Evolutionary conservation across 192 early-diverging fungal genomes (phyloP).

Genomic region (Obelidium mucronatum): DNA sequence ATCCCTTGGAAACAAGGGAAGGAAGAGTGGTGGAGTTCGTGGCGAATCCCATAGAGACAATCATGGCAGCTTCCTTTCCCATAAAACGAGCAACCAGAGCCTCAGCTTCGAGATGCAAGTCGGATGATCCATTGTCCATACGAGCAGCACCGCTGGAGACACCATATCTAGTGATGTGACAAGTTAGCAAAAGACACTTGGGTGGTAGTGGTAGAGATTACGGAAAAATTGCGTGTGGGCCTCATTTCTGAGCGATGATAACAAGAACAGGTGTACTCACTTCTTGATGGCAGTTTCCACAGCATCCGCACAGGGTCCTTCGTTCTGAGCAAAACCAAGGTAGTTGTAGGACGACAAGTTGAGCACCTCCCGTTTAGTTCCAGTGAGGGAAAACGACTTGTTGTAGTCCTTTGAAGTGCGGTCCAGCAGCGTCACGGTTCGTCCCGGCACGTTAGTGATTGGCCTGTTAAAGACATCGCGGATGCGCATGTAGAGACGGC

Average conservation of each 20-base stretch:
- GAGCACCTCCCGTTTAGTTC: conserved; percentile 77
- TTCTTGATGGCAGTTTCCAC: conserved; percentile 80
- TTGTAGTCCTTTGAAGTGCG: conserved; percentile 87
- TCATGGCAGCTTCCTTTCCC: conserved; percentile 84
- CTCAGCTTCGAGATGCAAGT: conserved; percentile 82
- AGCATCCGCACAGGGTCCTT: conserved; percentile 93
- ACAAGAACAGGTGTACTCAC: conserved; percentile 21
- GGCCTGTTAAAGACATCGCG: conserved; percentile 95
- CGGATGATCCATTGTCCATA: conserved; percentile 73
- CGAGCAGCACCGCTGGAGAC: conserved; percentile 71
- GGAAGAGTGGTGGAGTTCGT: conserved; percentile 96
- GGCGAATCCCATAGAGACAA: conserved; percentile 96
- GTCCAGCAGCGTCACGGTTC: conserved; percentile 85
- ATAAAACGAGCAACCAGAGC: conserved; percentile 88
- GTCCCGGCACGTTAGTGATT: conserved; percentile 90
- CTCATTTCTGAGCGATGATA: not conserved
- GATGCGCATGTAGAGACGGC: conserved; percentile 87
- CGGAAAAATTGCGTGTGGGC: not conserved
- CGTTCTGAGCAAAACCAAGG: conserved; percentile 92
- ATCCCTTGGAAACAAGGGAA: conserved; percentile 81
- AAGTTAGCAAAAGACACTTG: not conserved
- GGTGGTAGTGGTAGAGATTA: not conserved
- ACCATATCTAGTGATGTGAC: conserved; percentile 56
- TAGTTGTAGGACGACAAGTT: conserved; percentile 99
- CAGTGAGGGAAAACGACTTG: conserved; percentile 85